These are phyloP conservation scores for Phlyctochytrium arcticum DNA, from an alignment of 192 early-diverging fungal genomes.

Conservation along the genomic window DNA sequence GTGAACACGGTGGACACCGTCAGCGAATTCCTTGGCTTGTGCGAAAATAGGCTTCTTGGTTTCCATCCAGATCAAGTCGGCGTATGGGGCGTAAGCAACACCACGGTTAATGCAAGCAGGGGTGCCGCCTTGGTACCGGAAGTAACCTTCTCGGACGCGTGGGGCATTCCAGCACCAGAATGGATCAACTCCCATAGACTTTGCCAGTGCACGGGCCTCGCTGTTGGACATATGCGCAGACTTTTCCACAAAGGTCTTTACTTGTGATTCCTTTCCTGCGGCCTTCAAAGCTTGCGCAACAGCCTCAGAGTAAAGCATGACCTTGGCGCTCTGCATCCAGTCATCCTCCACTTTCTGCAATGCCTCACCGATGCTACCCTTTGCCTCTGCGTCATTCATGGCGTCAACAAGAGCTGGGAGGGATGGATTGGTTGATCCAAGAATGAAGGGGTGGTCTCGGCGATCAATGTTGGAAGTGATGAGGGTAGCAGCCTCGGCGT, in stretches of 20 bases:
- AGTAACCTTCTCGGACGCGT: constrained; percentile 91
- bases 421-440: constrained; percentile 84
- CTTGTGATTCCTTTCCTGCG: constrained; percentile 52
- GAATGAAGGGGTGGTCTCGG: constrained; percentile 93
- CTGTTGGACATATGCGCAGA: constrained; percentile 64
- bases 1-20: constrained; percentile 72
- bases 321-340: constrained; percentile 73
- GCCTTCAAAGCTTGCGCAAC: constrained; percentile 71
- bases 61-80: constrained; percentile 96
- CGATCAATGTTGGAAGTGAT: constrained; percentile 94
- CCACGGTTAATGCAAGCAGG: constrained; percentile 80
- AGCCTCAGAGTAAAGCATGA: constrained; percentile 79
- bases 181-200: constrained; percentile 64
- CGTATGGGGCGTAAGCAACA: constrained; percentile 81
- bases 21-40: constrained; percentile 88
- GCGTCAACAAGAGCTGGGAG: constrained; percentile 66
- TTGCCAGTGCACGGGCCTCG: constrained; percentile 79
- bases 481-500: constrained; percentile 95
- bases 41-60: constrained; percentile 89
- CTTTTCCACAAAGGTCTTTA: constrained; percentile 50
- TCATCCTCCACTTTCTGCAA: constrained; percentile 80
- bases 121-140: constrained; percentile 94
- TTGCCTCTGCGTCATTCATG: constrained; percentile 77
- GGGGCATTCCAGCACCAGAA: constrained; percentile 89
- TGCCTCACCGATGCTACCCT: constrained; percentile 65